Evolutionary conservation across 352 stramenopile genomes (phyloP), one percentile per base, ranked within the genome.

Genomic region (Phytophthora ramorum): DNA sequence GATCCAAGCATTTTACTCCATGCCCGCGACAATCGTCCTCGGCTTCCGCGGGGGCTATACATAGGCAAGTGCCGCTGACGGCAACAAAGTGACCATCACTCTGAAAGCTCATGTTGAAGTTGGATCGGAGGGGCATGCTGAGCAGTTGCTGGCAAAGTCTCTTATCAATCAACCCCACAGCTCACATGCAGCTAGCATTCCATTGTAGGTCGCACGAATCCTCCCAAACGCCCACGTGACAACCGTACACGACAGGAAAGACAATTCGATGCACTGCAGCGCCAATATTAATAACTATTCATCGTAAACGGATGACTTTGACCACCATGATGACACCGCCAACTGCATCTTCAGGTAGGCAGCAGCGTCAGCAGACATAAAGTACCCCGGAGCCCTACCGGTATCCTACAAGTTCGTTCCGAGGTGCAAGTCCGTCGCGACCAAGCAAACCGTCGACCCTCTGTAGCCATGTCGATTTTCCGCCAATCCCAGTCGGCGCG

Each of bases 1-100:
- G 19, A 52, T 58, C 30, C 9, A n/a, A 43, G 19, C 9, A 28
- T 56, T 32, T 41, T 24, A 45, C 35, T 52, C 32, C 41, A 63
- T 40, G 45, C 43, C 38, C 24, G 44, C 46, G 17, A 7, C 43
- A 19, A 30, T 55, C 43, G 43, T 56, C 30, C 22, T 61, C 50
- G 10, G 34, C 32, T 44, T 62, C 51, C 2, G 10, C 3, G 12
- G 34, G 32, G 26, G n/a, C 45, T 58, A 65, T 58, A 58, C 38
- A 49, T 65, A 54, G 57, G 34, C 19, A 17, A 32, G 26, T 32
- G 26, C 26, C 26, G 51, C 14, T 13, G 22, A 47, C 44, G 17
- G 53, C 40, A 70, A 58, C 46, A 66, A 58, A 57, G 17, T 9
- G 63, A 71, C 63, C 48, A 66, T 66, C 56, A 71, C 56, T 66